A percentile compares a stretch with the other conserved stretches of the same genome.
These are phyloP conservation scores for Camellia oleifera DNA, from an alignment of 179 eudicot species.

Conservation along the genomic window DNA sequence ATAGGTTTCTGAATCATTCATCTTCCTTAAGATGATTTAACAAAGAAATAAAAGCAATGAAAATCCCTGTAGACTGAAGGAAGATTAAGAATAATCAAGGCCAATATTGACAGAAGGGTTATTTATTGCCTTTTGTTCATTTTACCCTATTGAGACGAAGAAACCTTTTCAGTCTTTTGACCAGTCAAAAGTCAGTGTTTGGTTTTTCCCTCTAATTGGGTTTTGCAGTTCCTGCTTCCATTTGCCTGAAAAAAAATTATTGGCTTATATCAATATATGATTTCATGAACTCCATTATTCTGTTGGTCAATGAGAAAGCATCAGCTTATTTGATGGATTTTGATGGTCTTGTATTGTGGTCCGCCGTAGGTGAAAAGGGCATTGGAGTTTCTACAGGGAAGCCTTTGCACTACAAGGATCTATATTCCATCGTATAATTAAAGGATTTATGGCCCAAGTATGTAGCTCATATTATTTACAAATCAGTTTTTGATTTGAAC, in stretches of 20 bases:
- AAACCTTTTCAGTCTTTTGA: background rate
- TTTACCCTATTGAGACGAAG: background rate
- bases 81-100: background rate
- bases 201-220: background rate
- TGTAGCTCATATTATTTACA: constrained; percentile 11
- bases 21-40: background rate
- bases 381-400: constrained; percentile 75
- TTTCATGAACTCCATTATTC: background rate
- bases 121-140: background rate
- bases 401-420: constrained; percentile 80
- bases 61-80: background rate
- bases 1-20: background rate
- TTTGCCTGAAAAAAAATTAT: background rate
- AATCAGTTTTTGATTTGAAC: constrained; percentile 1
- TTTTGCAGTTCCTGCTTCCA: background rate
- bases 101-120: background rate
- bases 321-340: background rate
- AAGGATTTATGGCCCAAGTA: constrained; percentile 98
- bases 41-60: background rate
- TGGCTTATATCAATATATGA: background rate
- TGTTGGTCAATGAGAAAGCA: constrained; percentile 1
- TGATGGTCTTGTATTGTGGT: constrained; percentile 6
- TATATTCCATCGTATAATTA: constrained; percentile 80
- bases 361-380: constrained; percentile 80
- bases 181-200: background rate